Evolutionary conservation across 495 filamentous ascomycete genomes (phyloP).

Genomic region (Friedmanniomyces simplex): DNA sequence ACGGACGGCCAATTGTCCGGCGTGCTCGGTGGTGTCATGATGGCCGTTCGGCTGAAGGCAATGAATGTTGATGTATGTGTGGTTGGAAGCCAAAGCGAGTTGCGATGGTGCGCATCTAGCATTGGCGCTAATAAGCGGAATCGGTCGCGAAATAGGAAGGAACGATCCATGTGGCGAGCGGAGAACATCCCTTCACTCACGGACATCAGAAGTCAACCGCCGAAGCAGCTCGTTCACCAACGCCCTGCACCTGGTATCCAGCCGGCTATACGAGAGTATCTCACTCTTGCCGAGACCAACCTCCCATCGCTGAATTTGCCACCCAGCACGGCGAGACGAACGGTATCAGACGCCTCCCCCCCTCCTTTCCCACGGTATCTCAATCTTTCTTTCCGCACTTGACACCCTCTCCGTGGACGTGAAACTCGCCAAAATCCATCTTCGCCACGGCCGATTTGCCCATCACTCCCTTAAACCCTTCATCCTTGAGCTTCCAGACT

Average conservation of each 20-base stretch:
- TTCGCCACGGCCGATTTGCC: not conserved
- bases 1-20: not conserved
- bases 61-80: not conserved
- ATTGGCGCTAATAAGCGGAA: not conserved
- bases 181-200: too few species aligned
- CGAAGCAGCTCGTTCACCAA: too few species aligned
- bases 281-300: too few species aligned
- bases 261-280: too few species aligned
- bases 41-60: not conserved
- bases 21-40: not conserved
- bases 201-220: too few species aligned
- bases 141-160: not conserved
- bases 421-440: slow-evolving; percentile 2
- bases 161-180: not conserved
- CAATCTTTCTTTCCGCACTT: not conserved
- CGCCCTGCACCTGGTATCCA: too few species aligned
- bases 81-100: not conserved
- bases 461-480: not conserved
- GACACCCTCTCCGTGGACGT: too few species aligned
- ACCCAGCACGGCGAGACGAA: too few species aligned
- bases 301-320: too few species aligned
- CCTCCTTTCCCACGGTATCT: too few species aligned
- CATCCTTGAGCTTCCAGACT: not conserved
- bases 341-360: too few species aligned
- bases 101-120: not conserved